Percentiles rank a stretch among this genome's conserved stretches.
Evolutionary conservation across 495 filamentous ascomycete genomes (phyloP).

Genomic region (Articulospora tetracladia): DNA sequence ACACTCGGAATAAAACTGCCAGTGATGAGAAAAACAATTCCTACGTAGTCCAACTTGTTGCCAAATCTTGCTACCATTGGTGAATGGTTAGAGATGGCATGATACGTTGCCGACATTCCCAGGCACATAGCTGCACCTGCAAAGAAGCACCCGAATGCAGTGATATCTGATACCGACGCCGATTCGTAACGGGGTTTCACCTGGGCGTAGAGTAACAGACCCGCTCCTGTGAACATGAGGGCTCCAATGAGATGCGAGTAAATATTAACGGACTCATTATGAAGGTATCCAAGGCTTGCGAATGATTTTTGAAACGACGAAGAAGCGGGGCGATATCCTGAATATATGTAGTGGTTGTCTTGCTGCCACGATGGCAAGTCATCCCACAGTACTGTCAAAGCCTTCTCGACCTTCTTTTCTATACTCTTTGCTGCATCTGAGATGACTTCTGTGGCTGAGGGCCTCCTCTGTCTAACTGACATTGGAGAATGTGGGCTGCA

Average conservation of each 20-base stretch:
- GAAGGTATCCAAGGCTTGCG: constrained; percentile 65
- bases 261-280: constrained; percentile 96
- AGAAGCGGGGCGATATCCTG: constrained; percentile 68
- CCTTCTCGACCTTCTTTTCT: constrained; percentile 22
- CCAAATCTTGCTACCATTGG: constrained; percentile 51
- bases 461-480: constrained; percentile 16
- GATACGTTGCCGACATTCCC: constrained; percentile 81
- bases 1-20: constrained; percentile 83
- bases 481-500: too few relatives aligned
- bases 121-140: constrained; percentile 69
- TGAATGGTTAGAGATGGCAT: constrained; percentile 67
- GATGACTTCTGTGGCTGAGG: constrained; percentile 13
- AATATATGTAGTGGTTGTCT: constrained; percentile 73
- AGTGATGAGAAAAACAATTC: constrained; percentile 84
- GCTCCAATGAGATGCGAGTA: constrained; percentile 79
- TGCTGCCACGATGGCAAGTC: constrained; percentile 67
- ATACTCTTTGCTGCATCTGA: constrained; percentile 13
- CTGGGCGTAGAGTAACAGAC: constrained; percentile 38
- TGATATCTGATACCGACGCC: constrained; percentile 59
- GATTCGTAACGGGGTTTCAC: constrained; percentile 64
- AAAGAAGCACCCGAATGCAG: constrained; percentile 78
- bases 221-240: constrained; percentile 39
- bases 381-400: constrained; percentile 48
- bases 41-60: constrained; percentile 83
- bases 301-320: constrained; percentile 61